phyloP scores from a whole-genome alignment of 768 basidiomycete genomes.

The Boletus fagicola region DNA sequence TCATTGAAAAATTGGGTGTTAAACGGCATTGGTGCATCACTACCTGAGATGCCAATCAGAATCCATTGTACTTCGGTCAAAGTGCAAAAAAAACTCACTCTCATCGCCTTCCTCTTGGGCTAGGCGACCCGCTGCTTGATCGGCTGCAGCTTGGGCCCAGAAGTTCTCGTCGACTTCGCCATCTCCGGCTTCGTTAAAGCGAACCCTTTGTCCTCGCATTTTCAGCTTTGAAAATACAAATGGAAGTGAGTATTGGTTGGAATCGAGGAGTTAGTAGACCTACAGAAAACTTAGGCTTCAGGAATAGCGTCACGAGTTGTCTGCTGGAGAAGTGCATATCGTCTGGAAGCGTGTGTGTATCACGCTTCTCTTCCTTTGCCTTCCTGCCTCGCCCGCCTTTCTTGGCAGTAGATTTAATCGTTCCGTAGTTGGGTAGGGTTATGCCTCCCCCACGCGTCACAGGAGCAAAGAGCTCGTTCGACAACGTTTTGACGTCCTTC shows the following conservation, averaged over 20 bases:
- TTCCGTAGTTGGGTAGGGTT: slow-evolving; percentile 57
- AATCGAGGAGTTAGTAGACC: slow-evolving; percentile 29
- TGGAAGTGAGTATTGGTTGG: background rate
- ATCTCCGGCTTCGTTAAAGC: slow-evolving; percentile 58
- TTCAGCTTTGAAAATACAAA: slow-evolving; percentile 55
- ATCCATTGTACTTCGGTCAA: background rate
- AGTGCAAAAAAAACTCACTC: slow-evolving; percentile 40
- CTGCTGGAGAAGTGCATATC: slow-evolving; percentile 96
- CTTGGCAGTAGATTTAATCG: slow-evolving; percentile 24
- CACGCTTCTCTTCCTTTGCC: slow-evolving; percentile 56
- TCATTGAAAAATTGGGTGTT: slow-evolving; percentile 98
- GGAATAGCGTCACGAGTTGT: slow-evolving; percentile 87
- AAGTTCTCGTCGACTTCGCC: slow-evolving; percentile 95
- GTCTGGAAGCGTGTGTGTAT: slow-evolving; percentile 82
- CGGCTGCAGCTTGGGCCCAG: slow-evolving; percentile 94
- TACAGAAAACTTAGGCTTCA: slow-evolving; percentile 95
- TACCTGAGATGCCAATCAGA: slow-evolving; percentile 28
- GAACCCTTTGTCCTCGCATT: slow-evolving; percentile 75
- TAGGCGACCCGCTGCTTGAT: slow-evolving; percentile 62
- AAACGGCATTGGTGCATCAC: slow-evolving; percentile 69
- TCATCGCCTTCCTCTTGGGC: slow-evolving; percentile 60
- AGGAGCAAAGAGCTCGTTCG: slow-evolving; percentile 77
- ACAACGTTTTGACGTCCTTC: slow-evolving; percentile 57
- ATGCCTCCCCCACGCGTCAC: slow-evolving; percentile 69
- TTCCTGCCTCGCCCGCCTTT: slow-evolving; percentile 47